These are phyloP conservation scores for Fusarium multiceps DNA, from an alignment of 2,329 filamentous ascomycete species.

Conservation along the genomic window DNA sequence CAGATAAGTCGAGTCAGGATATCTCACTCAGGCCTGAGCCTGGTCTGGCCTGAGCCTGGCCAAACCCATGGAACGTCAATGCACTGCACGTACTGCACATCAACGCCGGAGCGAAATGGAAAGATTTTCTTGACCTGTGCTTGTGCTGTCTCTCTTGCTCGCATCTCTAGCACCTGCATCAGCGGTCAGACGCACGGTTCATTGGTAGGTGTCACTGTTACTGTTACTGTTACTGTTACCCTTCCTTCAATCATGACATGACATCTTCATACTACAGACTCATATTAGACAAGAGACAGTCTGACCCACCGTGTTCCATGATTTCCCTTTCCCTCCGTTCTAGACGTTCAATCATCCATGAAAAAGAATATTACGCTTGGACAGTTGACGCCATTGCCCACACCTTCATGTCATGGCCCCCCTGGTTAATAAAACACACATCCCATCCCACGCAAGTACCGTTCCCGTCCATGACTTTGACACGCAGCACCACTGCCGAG, in stretches of 20 bases:
- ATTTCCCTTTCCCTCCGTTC: conserved; percentile 29
- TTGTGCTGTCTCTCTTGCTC: neutral
- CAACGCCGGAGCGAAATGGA: neutral
- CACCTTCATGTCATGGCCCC: conserved; percentile 29
- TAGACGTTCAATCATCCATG: conserved; percentile 37
- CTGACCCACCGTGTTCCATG: conserved; percentile 37
- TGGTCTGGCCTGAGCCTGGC: neutral
- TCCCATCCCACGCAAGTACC: conserved; percentile 28
- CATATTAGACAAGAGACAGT: neutral
- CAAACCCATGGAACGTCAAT: neutral
- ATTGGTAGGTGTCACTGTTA: neutral
- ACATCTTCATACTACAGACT: neutral
- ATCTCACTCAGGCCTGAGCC: neutral
- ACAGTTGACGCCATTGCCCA: conserved; percentile 41
- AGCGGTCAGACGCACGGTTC: neutral
- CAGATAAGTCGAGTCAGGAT: conserved; percentile 2
- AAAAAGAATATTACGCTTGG: conserved; percentile 26
- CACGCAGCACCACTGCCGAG: conserved; percentile 1
- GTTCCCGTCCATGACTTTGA: conserved; percentile 2
- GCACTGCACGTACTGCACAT: conserved; percentile 3
- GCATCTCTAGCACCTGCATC: neutral
- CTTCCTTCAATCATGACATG: neutral
- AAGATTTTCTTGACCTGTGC: neutral
- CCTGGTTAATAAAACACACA: conserved; percentile 16
- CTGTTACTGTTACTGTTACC: neutral